Percentiles rank a stretch among this genome's conserved stretches.
phyloP scores from a whole-genome alignment of 371 early-diverging fungal species.

The Mucor circinelloides region DNA sequence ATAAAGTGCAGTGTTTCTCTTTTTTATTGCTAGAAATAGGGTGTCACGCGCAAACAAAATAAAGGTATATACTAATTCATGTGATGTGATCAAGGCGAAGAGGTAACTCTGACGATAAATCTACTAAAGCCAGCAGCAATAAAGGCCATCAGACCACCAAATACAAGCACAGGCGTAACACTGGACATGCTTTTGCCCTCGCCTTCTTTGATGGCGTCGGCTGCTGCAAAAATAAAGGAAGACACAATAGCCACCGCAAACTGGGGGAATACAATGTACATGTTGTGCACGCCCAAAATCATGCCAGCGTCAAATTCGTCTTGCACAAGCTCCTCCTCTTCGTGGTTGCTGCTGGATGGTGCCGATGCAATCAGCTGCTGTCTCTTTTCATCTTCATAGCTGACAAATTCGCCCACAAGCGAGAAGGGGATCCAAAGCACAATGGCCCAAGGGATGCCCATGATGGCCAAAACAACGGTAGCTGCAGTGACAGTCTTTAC shows the following conservation, averaged over 20 bases:
- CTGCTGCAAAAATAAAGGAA: constrained; percentile 53
- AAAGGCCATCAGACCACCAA: constrained; percentile 70
- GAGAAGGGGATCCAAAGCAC: constrained; percentile 80
- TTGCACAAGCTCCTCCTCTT: constrained; percentile 22
- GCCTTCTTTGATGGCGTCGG: constrained; percentile 33
- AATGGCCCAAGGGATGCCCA: constrained; percentile 77
- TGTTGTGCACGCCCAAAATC: constrained; percentile 82
- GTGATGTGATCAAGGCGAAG: background rate
- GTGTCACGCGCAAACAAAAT: background rate
- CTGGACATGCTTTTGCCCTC: constrained; percentile 28
- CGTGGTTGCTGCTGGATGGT: background rate
- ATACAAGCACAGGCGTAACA: constrained; percentile 59
- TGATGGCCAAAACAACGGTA: constrained; percentile 55
- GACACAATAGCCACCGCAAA: constrained; percentile 63
- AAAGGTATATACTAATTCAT: background rate
- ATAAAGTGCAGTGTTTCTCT: background rate
- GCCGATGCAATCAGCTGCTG: constrained; percentile 1
- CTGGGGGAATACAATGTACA: constrained; percentile 85
- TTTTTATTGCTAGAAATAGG: background rate
- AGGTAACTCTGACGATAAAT: constrained; percentile 38
- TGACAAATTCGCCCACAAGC: constrained; percentile 71
- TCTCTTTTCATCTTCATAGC: constrained; percentile 38
- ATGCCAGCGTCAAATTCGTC: constrained; percentile 66
- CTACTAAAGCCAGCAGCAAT: constrained; percentile 61
- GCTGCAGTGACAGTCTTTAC: constrained; percentile 54